phyloP scores from a whole-genome alignment of 2,329 filamentous ascomycete genomes.

The Lachnellula suecica region DNA sequence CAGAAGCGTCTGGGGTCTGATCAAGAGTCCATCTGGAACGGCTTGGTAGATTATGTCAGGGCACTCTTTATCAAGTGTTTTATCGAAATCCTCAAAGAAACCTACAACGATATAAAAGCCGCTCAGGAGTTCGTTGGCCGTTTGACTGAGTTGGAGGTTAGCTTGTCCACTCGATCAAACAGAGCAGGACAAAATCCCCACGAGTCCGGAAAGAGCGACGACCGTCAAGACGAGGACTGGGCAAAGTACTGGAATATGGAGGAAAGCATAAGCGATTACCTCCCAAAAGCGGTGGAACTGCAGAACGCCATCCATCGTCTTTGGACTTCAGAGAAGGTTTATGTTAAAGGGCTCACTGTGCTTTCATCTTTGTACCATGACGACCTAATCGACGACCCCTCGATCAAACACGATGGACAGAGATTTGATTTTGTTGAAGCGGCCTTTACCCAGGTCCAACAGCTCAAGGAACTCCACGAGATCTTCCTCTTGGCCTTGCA shows the following conservation, averaged over 20 bases:
- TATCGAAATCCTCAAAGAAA: not conserved
- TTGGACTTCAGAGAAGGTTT: not conserved
- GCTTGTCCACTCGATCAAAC: not conserved
- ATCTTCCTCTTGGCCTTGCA: not conserved
- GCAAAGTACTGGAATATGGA: not conserved
- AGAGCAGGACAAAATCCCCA: no score
- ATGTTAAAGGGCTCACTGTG: not conserved
- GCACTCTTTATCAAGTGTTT: not conserved
- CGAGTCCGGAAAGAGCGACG: no score
- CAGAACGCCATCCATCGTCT: not conserved
- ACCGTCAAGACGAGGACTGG: not conserved
- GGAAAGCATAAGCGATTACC: not conserved
- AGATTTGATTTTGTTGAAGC: not conserved
- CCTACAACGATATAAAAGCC: not conserved
- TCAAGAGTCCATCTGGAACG: not conserved
- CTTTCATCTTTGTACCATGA: not conserved
- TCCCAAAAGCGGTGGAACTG: not conserved
- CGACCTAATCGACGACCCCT: not conserved
- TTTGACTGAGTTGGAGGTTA: not conserved
- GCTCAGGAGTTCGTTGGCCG: not conserved
- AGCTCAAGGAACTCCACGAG: not conserved
- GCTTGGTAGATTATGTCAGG: not conserved
- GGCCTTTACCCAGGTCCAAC: not conserved
- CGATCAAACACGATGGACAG: not conserved
- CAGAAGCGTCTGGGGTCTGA: not conserved